Conservation (phyloP, 129 eudicot species). For the Chrysanthemum seticuspe region DNA sequence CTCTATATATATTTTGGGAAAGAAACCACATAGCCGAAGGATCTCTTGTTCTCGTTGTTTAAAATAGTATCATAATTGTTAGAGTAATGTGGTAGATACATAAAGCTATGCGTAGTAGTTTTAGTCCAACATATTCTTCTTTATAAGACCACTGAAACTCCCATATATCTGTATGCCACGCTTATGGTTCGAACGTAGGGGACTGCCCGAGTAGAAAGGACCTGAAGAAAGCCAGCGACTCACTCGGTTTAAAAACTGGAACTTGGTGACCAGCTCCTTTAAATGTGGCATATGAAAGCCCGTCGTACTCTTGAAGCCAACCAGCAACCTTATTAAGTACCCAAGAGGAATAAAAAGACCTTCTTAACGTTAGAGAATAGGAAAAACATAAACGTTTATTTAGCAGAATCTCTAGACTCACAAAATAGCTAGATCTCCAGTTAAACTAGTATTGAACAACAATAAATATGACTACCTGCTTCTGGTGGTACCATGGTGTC, state of each 20-base stretch:
- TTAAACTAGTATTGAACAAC: not conserved
- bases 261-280: slow-evolving; percentile 98
- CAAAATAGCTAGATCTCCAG: too few species aligned
- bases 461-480: slow-evolving; percentile 50
- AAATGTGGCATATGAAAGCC: slow-evolving; percentile 82
- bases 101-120: too few species aligned
- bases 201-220: slow-evolving; percentile 59
- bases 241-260: slow-evolving; percentile 75
- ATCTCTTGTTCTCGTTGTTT: too few species aligned
- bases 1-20: too few species aligned
- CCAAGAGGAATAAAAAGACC: not conserved
- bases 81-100: too few species aligned
- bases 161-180: not conserved
- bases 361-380: not conserved
- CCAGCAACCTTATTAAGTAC: slow-evolving; percentile 59
- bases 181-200: slow-evolving; percentile 45
- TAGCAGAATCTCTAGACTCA: too few species aligned
- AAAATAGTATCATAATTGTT: too few species aligned
- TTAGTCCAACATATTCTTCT: too few species aligned
- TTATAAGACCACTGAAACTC: not conserved
- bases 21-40: too few species aligned
- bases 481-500: slow-evolving; percentile 94
- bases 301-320: slow-evolving; percentile 85
- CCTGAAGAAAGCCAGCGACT: slow-evolving; percentile 76
- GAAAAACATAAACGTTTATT: too few species aligned